Evolutionary conservation across 192 early-diverging fungal species (phyloP).

Genomic region (Backusella psychrophila): DNA sequence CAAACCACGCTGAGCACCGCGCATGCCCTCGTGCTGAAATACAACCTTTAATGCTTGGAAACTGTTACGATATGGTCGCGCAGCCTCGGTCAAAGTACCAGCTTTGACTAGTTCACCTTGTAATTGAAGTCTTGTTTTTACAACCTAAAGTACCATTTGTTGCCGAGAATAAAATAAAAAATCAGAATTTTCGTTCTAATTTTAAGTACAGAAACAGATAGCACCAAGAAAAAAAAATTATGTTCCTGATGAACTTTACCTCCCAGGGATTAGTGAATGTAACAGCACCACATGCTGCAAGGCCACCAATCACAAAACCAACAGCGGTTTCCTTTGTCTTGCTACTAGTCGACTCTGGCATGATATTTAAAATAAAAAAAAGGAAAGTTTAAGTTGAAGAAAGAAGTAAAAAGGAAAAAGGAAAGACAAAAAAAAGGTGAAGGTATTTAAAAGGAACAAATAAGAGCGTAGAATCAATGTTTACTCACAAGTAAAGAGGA

Average conservation of each 20-base stretch:
- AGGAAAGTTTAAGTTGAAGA: not conserved
- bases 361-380: not conserved
- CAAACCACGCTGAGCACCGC: conserved; percentile 86
- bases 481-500: not conserved
- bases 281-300: conserved; percentile 88
- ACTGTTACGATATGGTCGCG: conserved; percentile 71
- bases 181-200: not conserved
- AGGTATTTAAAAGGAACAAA: not conserved
- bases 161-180: not conserved
- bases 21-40: conserved; percentile 76
- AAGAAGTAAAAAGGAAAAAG: not conserved
- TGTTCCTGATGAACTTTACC: conserved; percentile 42
- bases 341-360: not conserved
- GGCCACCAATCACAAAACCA: conserved; percentile 75
- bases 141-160: conserved; percentile 58
- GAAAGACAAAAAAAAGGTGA: not conserved
- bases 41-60: conserved; percentile 77
- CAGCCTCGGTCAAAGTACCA: conserved; percentile 38
- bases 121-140: conserved; percentile 92
- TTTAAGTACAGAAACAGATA: not conserved
- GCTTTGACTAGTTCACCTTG: conserved; percentile 80
- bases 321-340: conserved; percentile 34
- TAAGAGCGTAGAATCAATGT: not conserved
- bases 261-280: conserved; percentile 97
- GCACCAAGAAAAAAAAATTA: not conserved